These are phyloP conservation scores for Fusarium tupiense DNA, from an alignment of 2,329 filamentous ascomycete genomes.

Conservation along the genomic window DNA sequence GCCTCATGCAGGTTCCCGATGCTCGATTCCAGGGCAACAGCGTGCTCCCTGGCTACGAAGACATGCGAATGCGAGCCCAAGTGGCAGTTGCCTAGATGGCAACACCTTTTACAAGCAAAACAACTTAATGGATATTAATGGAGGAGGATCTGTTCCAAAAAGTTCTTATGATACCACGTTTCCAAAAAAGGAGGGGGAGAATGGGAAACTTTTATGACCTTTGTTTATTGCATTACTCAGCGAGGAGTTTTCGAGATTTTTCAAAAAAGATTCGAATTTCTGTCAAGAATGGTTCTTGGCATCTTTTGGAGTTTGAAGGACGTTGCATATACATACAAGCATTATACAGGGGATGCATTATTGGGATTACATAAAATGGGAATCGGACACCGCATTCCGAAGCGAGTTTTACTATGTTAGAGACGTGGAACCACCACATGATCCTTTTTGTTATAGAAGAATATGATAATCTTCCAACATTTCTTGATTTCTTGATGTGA, in stretches of 20 bases:
- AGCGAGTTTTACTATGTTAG: constrained; percentile 27
- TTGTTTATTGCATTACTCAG: constrained; percentile 32
- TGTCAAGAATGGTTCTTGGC: constrained; percentile 13
- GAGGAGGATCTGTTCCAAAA: constrained; percentile 23
- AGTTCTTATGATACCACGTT: constrained; percentile 31
- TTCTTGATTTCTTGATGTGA: background rate
- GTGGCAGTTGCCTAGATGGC: constrained; percentile 39
- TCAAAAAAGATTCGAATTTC: constrained; percentile 10
- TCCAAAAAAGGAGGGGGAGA: constrained; percentile 14
- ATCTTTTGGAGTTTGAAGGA: constrained; percentile 22
- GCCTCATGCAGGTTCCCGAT: constrained; percentile 50
- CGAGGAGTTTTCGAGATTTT: constrained; percentile 40
- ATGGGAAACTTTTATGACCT: constrained; percentile 27
- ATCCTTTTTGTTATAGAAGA: constrained; percentile 12
- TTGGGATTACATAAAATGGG: constrained; percentile 22
- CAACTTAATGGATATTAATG: constrained; percentile 36
- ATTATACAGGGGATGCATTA: constrained; percentile 2
- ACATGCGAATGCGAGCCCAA: constrained; percentile 41
- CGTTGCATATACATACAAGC: constrained; percentile 1
- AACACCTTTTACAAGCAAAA: background rate
- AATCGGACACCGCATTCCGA: constrained; percentile 14
- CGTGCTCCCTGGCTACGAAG: constrained; percentile 54
- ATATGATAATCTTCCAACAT: constrained; percentile 15
- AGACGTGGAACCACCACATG: constrained; percentile 11
- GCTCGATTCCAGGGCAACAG: constrained; percentile 45